A percentile compares a stretch with the other conserved stretches of the same genome.
These are phyloP conservation scores for Coemansia sp. DNA, from an alignment of 192 early-diverging fungal species.

Conservation along the genomic window DNA sequence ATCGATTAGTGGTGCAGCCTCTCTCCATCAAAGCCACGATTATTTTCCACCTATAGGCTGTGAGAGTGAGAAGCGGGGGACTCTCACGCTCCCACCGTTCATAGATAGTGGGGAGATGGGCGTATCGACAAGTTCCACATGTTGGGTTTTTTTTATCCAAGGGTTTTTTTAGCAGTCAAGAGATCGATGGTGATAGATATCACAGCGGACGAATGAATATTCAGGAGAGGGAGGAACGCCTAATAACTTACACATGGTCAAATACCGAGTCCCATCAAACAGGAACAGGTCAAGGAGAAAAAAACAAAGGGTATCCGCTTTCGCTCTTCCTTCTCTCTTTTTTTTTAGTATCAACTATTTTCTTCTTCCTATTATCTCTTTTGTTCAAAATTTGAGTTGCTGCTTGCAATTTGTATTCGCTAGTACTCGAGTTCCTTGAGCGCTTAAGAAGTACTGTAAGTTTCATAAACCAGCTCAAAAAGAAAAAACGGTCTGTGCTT, in stretches of 20 bases:
- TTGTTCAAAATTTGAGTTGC: neutral
- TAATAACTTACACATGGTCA: constrained; percentile 1
- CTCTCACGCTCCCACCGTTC: neutral
- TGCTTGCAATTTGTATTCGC: constrained; percentile 1
- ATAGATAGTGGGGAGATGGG: neutral
- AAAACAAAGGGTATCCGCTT: neutral
- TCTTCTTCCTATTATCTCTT: neutral
- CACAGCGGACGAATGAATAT: neutral
- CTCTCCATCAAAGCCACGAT: too few species aligned
- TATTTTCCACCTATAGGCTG: neutral
- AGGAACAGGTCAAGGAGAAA: neutral
- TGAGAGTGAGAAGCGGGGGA: neutral
- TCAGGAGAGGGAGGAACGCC: neutral
- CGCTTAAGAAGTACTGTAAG: neutral
- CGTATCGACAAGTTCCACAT: constrained; percentile 49
- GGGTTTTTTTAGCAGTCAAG: neutral
- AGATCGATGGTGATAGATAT: neutral
- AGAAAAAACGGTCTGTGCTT: neutral
- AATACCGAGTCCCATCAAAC: neutral
- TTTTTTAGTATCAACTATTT: neutral
- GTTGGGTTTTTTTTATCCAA: constrained; percentile 3
- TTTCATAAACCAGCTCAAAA: neutral
- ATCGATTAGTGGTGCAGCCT: neutral
- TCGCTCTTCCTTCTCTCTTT: neutral
- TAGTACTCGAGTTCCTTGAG: neutral